phyloP scores from a whole-genome alignment of 2,329 filamentous ascomycete genomes.

The Paecilomyces sp. region DNA sequence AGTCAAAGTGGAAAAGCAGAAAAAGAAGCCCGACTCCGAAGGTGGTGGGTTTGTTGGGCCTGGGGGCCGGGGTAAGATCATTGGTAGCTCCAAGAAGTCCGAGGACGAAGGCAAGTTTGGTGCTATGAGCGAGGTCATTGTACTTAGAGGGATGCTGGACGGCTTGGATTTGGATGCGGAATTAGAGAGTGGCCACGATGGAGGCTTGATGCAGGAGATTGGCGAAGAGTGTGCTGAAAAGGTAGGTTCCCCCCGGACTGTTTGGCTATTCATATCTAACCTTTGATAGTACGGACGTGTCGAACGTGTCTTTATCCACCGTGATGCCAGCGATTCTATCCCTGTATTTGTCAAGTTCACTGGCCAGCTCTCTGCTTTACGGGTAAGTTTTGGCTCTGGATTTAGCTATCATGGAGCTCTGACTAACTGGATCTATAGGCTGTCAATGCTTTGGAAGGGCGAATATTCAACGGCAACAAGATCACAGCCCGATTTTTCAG shows the following conservation, averaged over 20 bases:
- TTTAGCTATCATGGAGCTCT: not conserved
- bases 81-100: constrained; percentile 61
- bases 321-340: constrained; percentile 44
- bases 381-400: constrained; percentile 49
- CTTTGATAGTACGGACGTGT: constrained; percentile 63
- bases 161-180: constrained; percentile 76
- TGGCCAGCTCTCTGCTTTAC: constrained; percentile 71
- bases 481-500: constrained; percentile 81
- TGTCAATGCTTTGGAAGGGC: constrained; percentile 80
- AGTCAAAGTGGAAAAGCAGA: constrained; percentile 78
- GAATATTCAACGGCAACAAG: constrained; percentile 78
- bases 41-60: constrained; percentile 70
- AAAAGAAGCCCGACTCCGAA: constrained; percentile 69
- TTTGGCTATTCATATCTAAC: not conserved
- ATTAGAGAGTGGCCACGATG: constrained; percentile 55
- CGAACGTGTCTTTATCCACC: constrained; percentile 69
- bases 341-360: constrained; percentile 94
- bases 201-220: constrained; percentile 79
- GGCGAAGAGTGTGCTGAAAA: constrained; percentile 86
- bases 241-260: constrained; percentile 32
- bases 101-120: constrained; percentile 55
- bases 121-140: constrained; percentile 72
- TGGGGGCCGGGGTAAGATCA: constrained; percentile 66
- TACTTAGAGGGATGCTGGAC: constrained; percentile 77
- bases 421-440: constrained; percentile 48